A percentile compares a stretch with the other conserved stretches of the same genome.
These are phyloP conservation scores for Spathaspora gorwiae DNA, from an alignment of 805 yeast species.

Conservation along the genomic window DNA sequence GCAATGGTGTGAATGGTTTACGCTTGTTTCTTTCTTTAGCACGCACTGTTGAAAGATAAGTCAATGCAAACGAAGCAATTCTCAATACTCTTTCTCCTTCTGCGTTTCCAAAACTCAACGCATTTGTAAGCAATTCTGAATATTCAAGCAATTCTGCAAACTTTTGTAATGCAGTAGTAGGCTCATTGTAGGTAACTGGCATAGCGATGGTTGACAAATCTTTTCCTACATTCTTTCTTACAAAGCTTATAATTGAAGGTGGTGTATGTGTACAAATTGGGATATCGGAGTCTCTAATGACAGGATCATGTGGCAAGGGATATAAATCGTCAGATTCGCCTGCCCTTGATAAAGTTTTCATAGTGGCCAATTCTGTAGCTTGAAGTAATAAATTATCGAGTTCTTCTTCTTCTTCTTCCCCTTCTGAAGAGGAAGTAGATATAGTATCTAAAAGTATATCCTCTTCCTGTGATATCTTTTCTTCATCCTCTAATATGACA, in stretches of 20 bases:
- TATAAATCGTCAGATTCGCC: slow-evolving; percentile 29
- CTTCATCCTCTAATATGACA: slow-evolving; percentile 36
- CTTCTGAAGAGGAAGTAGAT: slow-evolving; percentile 9
- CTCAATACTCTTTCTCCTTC: slow-evolving; percentile 60
- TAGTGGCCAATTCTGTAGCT: neutral
- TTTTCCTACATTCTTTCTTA: slow-evolving; percentile 89
- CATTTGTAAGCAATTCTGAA: slow-evolving; percentile 58
- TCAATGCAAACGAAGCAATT: slow-evolving; percentile 79
- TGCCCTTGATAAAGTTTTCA: neutral
- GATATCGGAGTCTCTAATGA: slow-evolving; percentile 56
- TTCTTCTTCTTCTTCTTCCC: slow-evolving; percentile 10
- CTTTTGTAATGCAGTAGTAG: slow-evolving; percentile 75
- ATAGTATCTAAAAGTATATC: slow-evolving; percentile 16
- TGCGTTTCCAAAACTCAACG: slow-evolving; percentile 44
- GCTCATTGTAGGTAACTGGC: slow-evolving; percentile 95
- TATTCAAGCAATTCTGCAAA: slow-evolving; percentile 80
- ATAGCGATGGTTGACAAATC: slow-evolving; percentile 80
- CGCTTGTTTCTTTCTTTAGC: slow-evolving; percentile 71
- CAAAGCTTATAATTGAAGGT: slow-evolving; percentile 73
- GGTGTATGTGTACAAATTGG: slow-evolving; percentile 61
- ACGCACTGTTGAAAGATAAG: slow-evolving; percentile 65
- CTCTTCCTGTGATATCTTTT: slow-evolving; percentile 12
- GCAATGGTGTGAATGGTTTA: slow-evolving; percentile 90
- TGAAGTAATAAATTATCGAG: neutral
- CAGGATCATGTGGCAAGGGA: slow-evolving; percentile 56